phyloP scores from a whole-genome alignment of 2,329 filamentous ascomycete genomes.

The Dothideomycetes sp. region DNA sequence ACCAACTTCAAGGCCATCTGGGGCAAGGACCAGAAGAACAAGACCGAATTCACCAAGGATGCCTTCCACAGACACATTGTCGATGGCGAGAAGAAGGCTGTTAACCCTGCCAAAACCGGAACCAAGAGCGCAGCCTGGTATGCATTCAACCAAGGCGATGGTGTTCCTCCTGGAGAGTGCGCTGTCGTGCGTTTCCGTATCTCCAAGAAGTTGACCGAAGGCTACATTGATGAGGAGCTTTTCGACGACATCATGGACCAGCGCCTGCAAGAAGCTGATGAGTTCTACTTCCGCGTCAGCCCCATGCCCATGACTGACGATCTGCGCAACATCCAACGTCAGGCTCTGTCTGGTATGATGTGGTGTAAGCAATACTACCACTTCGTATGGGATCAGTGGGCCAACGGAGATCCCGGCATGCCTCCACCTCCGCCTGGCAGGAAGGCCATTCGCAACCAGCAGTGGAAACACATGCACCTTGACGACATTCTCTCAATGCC shows the following conservation, averaged over 20 bases:
- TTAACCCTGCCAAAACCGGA: slow-evolving; percentile 71
- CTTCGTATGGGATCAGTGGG: slow-evolving; percentile 97
- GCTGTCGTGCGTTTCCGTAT: slow-evolving; percentile 90
- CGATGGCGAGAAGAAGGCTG: slow-evolving; percentile 64
- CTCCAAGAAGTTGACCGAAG: slow-evolving; percentile 58
- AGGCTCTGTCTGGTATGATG: slow-evolving; percentile 93
- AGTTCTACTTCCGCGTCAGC: slow-evolving; percentile 90
- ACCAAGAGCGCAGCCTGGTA: slow-evolving; percentile 92
- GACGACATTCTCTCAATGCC: slow-evolving; percentile 97
- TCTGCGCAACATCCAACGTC: slow-evolving; percentile 85
- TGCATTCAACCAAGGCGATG: slow-evolving; percentile 79
- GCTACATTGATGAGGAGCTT: slow-evolving; percentile 81
- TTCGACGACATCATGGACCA: slow-evolving; percentile 87
- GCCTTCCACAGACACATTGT: slow-evolving; percentile 87
- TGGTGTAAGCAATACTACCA: slow-evolving; percentile 98
- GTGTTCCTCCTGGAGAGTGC: slow-evolving; percentile 81
- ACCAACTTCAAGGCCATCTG: slow-evolving; percentile 77
- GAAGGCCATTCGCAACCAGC: slow-evolving; percentile 71
- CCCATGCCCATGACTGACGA: slow-evolving; percentile 90
- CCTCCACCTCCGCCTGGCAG: slow-evolving; percentile 74
- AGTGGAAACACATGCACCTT: slow-evolving; percentile 92
- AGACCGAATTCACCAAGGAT: slow-evolving; percentile 82
- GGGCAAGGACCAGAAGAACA: slow-evolving; percentile 59
- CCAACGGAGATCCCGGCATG: slow-evolving; percentile 81
- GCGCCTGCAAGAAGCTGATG: slow-evolving; percentile 80